These are phyloP conservation scores for Trypanosoma theileri DNA, from an alignment of 208 protist species.

Conservation along the genomic window DNA sequence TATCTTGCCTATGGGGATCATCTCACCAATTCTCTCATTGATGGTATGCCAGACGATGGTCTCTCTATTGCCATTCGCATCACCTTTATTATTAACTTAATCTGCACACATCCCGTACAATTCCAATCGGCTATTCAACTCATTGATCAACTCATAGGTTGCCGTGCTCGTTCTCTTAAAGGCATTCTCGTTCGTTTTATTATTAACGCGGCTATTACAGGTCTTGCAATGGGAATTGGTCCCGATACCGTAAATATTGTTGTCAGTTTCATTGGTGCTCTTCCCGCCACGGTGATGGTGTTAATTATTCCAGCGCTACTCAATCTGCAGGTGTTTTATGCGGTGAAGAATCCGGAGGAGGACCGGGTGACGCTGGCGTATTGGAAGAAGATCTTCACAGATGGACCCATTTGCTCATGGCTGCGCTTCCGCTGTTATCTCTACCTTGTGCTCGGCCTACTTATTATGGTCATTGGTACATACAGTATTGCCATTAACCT, in stretches of 20 bases:
- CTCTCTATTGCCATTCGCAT: conserved; percentile 23
- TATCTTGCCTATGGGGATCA: conserved; percentile 25
- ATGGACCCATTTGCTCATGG: conserved; percentile 33
- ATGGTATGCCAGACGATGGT: conserved; percentile 13
- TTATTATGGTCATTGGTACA: conserved; percentile 78
- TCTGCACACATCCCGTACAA: conserved; percentile 33
- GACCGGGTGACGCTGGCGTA: conserved; percentile 42
- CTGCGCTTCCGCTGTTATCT: conserved; percentile 40
- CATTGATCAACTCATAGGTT: conserved; percentile 12
- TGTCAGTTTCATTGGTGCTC: conserved; percentile 61
- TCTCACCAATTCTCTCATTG: conserved; percentile 16
- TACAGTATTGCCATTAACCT: conserved; percentile 39
- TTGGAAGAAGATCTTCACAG: conserved; percentile 45
- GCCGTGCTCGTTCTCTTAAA: conserved; percentile 36
- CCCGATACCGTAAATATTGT: conserved; percentile 60
- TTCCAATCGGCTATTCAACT: conserved; percentile 36
- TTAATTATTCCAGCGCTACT: conserved; percentile 63
- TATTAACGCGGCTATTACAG: conserved; percentile 66
- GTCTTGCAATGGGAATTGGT: conserved; percentile 49
- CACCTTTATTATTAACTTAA: conserved; percentile 23
- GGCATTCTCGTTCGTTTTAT: conserved; percentile 50
- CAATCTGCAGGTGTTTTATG: conserved; percentile 51
- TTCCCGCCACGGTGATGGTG: conserved; percentile 66
- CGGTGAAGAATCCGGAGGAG: conserved; percentile 53
- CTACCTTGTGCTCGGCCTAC: conserved; percentile 50